phyloP scores from a whole-genome alignment of 805 yeast species.

The Wickerhamomyces mucosus region DNA sequence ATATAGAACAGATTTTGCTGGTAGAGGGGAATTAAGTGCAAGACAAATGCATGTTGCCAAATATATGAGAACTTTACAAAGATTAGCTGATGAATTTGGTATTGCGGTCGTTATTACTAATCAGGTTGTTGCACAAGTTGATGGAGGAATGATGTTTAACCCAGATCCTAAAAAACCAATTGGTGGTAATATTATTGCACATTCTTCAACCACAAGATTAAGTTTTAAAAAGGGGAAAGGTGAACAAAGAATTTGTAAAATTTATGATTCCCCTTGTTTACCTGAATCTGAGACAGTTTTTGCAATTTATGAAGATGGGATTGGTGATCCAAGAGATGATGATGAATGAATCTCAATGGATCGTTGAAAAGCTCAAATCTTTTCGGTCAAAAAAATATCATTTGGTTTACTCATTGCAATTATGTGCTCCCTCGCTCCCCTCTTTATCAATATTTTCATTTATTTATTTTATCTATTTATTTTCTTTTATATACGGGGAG shows the following conservation, averaged over 20 bases:
- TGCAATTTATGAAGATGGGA: slow-evolving; percentile 94
- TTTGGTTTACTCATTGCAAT: no score
- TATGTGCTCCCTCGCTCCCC: no score
- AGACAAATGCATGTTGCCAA: slow-evolving; percentile 92
- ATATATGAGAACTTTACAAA: slow-evolving; percentile 82
- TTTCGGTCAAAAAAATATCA: no score
- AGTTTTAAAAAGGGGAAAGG: slow-evolving; percentile 86
- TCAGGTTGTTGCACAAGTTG: slow-evolving; percentile 97
- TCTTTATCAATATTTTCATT: no score
- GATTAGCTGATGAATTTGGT: slow-evolving; percentile 96
- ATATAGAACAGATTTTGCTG: slow-evolving; percentile 89
- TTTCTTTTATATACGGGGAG: no score
- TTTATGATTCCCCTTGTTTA: slow-evolving; percentile 91
- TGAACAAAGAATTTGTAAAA: slow-evolving; percentile 87
- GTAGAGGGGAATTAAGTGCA: slow-evolving; percentile 93
- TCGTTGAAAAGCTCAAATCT: no score
- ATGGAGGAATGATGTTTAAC: slow-evolving; percentile 70
- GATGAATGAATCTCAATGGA: slow-evolving; percentile 16
- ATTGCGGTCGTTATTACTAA: slow-evolving; percentile 93
- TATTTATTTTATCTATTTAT: no score
- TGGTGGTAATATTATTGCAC: slow-evolving; percentile 97
- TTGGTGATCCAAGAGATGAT: slow-evolving; percentile 83
- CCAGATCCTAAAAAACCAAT: slow-evolving; percentile 98
- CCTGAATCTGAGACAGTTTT: slow-evolving; percentile 94
- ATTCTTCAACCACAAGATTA: slow-evolving; percentile 88